These are phyloP conservation scores for Gnomoniopsis smithogilvyi DNA, from an alignment of 2,329 filamentous ascomycete species.

Conservation along the genomic window DNA sequence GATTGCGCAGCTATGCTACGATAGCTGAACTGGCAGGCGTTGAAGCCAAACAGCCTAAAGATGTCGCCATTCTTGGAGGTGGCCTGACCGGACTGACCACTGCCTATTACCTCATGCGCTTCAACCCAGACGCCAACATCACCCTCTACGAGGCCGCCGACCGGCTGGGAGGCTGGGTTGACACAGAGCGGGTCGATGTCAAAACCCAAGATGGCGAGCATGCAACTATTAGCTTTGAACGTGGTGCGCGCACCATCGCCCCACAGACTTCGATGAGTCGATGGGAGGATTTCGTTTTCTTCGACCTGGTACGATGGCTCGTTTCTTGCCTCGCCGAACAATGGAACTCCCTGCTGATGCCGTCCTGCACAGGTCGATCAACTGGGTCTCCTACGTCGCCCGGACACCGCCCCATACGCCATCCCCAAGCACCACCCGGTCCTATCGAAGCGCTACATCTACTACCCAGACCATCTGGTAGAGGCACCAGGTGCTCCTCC, in stretches of 20 bases:
- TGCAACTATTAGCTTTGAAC: constrained; percentile 69
- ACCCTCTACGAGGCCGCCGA: constrained; percentile 75
- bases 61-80: constrained; percentile 70
- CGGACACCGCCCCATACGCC: background rate
- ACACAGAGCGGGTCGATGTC: constrained; percentile 61
- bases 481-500: constrained; percentile 38
- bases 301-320: constrained; percentile 60
- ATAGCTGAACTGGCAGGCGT: background rate
- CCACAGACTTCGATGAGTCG: constrained; percentile 38
- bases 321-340: constrained; percentile 20
- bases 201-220: constrained; percentile 49
- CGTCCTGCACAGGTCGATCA: constrained; percentile 15
- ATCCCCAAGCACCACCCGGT: constrained; percentile 38
- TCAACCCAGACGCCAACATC: constrained; percentile 65
- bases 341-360: constrained; percentile 1
- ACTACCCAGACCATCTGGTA: constrained; percentile 82
- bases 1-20: constrained; percentile 3
- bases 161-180: constrained; percentile 80
- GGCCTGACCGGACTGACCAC: constrained; percentile 79
- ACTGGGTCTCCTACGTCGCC: constrained; percentile 7
- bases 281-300: constrained; percentile 63
- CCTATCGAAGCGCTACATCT: constrained; percentile 62
- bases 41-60: constrained; percentile 18
- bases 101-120: constrained; percentile 71
- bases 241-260: constrained; percentile 75